Base-by-base conservation (phyloP, 139 green algal genomes). In the Chlamydomonas sp. region DNA sequence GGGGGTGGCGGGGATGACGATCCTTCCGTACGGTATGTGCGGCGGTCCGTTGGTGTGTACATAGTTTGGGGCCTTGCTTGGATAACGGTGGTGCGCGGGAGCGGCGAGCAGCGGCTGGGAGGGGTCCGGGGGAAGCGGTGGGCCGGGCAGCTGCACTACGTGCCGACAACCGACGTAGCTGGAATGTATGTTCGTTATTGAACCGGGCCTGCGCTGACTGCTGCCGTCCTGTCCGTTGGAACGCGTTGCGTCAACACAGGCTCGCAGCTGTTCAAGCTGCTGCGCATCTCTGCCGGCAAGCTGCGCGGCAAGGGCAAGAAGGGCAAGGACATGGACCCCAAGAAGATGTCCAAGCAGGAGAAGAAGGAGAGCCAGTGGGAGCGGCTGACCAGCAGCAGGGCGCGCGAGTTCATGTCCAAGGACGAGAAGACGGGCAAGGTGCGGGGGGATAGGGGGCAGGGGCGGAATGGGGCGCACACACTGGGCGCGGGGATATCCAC, bases 321-420 rank as follows among this genome's bases (percentile, higher is more conserved):
- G 71, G 88, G 90, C 64, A 87, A 87, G 63, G 62, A 74, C 63
- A 76, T 82, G 75, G 84, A 82, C 84, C 84, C 84, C 63, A 82
- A 88, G 84, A 88, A 83, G 75, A 83, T 88, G 84, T 78, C 57
- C 20, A 86, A 90, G 64, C 92, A 94, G 85, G 85, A 90, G 84
- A 92, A 92, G 83, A 91, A 93, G 89, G 87, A 95, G 69, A 93
- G 89, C 90, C 89, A 89, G 86, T 94, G 91, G 92, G 86, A 94
- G 84, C 64, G 89, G 14, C 89, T 95, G 57, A 95, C 92, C 15
- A 75, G 60, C 71, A 91, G 85, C 88, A 76, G 80, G 5, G 88
- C 90, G 2, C 61, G 82, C 15, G 90, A 93, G 82, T 93, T 91
- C 90, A 93, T 91, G 85, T 88, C 77, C 61, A 91, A 91, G 69